Base-by-base conservation (phyloP, 1,284 basidiomycete genomes). In the Pascua guehoae region DNA sequence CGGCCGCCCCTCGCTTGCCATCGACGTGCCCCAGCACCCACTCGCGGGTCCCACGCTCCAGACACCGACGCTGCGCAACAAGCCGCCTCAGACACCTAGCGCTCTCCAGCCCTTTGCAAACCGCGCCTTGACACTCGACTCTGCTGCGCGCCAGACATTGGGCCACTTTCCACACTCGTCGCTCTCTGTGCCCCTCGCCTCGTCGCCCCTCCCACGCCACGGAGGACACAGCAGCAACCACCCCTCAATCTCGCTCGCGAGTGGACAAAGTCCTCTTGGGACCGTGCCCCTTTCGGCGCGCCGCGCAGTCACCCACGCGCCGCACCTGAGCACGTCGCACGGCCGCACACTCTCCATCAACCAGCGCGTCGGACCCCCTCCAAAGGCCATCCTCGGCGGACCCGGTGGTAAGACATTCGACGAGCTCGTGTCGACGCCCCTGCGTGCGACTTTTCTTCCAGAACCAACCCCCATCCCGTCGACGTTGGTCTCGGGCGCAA, bases 371-470 rank as follows among this genome's bases (percentile, higher is more conserved):
- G 67, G 68, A 15, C 66, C 66, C 32, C 72, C 72, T 4, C 71
- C 72, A 1, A 70, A 74, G 55, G 71, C 72, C 1, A 64, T 68
- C 49, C 62, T 74, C 10, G 72, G 72, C 24, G 72, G 72, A 24
- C 67, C 67, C 12, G 68, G 68, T 3, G 72, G 72, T 14, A 67
- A 63, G 54, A 71, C 71, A 4, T 74, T 65, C 32, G 71, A 74
- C 16, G 71, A 74, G 54, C 63, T 65, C 55, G 24, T 32, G 24
- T 32, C 24, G 24, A 32, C 24, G 24, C 24, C 24, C 24, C 24
- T 32, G 24, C 24, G 24, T 32, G 24, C 24, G 24, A 32, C 24
- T 32, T 32, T 32, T 32, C 24, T 32, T 7, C 24, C 24, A 43
- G 53, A 53, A 7, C 40, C 56, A 12, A 51, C 51, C 12, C 47